Evolutionary conservation across 2,329 filamentous ascomycete genomes (phyloP).

Genomic region (Neonectria punicea): DNA sequence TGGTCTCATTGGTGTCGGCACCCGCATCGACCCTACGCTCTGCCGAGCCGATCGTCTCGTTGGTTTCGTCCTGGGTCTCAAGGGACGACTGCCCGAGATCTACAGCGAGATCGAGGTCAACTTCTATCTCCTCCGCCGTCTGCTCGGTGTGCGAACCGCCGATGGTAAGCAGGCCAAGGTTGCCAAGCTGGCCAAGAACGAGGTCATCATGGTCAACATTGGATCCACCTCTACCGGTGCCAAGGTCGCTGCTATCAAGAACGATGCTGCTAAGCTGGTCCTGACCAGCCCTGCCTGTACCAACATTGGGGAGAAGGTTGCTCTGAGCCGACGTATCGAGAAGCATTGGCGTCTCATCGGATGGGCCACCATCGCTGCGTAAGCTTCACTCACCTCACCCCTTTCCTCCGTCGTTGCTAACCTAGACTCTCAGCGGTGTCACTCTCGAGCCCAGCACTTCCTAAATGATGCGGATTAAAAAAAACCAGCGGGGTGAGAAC

Average conservation of each 20-base stretch:
- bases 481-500: conserved; percentile 32
- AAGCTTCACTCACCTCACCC: conserved; percentile 49
- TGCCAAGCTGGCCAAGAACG: conserved; percentile 96
- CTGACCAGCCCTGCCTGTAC: conserved; percentile 96
- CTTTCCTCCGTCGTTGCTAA: conserved; percentile 15
- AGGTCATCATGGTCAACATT: conserved; percentile 99
- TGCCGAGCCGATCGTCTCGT: conserved; percentile 99
- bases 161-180: conserved; percentile 99
- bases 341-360: conserved; percentile 98
- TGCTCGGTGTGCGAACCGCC: conserved; percentile 96
- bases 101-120: conserved; percentile 99
- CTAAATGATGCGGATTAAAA: conserved; percentile 44
- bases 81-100: conserved; percentile 92
- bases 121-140: conserved; percentile 95
- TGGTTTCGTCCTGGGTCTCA: conserved; percentile 95
- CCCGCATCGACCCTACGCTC: conserved; percentile 94
- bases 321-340: conserved; percentile 94
- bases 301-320: conserved; percentile 97
- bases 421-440: conserved; percentile 57
- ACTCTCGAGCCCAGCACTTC: conserved; percentile 63
- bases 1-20: conserved; percentile 98
- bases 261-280: conserved; percentile 94
- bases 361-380: conserved; percentile 84
- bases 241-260: conserved; percentile 96
- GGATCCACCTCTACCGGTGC: conserved; percentile 96